These are phyloP conservation scores for Mortierella polycephala DNA, from an alignment of 371 early-diverging fungal species.

Conservation along the genomic window DNA sequence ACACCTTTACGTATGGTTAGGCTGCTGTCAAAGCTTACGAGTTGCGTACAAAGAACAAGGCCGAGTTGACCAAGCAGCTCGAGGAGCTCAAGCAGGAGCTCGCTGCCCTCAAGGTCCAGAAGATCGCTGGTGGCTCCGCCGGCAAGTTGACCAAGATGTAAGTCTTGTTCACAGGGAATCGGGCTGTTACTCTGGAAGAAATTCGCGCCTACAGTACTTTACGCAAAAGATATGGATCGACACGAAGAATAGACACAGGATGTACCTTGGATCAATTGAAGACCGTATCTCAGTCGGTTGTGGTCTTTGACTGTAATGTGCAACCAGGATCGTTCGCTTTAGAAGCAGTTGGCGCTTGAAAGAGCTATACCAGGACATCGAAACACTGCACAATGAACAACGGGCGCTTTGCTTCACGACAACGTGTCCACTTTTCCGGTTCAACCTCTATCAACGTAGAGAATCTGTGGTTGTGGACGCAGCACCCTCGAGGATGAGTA, in stretches of 20 bases:
- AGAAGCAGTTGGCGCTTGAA: too few relatives aligned
- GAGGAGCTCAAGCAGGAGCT: constrained; percentile 94
- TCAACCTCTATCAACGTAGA: too few relatives aligned
- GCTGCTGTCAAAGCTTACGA: constrained; percentile 89
- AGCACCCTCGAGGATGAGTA: too few relatives aligned
- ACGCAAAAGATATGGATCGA: background rate
- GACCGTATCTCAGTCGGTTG: too few relatives aligned
- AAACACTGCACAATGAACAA: background rate
- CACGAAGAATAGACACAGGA: background rate
- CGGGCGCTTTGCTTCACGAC: background rate
- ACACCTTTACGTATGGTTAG: constrained; percentile 37
- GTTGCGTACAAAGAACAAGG: constrained; percentile 90
- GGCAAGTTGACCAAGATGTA: constrained; percentile 87
- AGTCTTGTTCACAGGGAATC: constrained; percentile 17
- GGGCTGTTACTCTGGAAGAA: too few relatives aligned
- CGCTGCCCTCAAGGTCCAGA: constrained; percentile 88
- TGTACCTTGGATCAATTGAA: too few relatives aligned
- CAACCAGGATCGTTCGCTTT: too few relatives aligned
- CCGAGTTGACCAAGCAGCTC: constrained; percentile 87
- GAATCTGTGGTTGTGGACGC: too few relatives aligned
- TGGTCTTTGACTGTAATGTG: too few relatives aligned
- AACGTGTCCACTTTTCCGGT: too few relatives aligned
- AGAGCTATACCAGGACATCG: too few relatives aligned
- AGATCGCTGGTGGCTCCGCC: constrained; percentile 81
- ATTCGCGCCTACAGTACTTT: too few relatives aligned